These are phyloP conservation scores for Fraxinus albicans DNA, from an alignment of 305 asterid genomes.

Conservation along the genomic window DNA sequence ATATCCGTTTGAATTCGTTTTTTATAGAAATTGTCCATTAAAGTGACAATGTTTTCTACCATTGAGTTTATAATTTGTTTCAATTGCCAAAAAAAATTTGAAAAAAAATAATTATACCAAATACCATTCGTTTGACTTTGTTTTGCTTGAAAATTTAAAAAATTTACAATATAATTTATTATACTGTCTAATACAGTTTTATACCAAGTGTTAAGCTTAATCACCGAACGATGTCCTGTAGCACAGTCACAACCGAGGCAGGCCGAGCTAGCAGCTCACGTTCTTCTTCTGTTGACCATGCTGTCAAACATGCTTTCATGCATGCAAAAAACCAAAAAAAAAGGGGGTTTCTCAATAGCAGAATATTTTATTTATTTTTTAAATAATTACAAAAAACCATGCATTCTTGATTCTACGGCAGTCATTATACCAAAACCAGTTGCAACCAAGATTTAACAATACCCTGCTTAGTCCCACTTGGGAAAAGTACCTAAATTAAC, in stretches of 20 bases:
- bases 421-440: background rate
- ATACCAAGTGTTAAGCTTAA: too few species aligned
- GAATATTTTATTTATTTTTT: background rate
- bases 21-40: too few species aligned
- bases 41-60: too few species aligned
- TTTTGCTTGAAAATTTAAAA: too few species aligned
- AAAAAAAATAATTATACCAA: too few species aligned
- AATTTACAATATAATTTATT: too few species aligned
- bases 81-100: too few species aligned
- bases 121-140: too few species aligned
- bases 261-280: background rate
- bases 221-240: too few species aligned
- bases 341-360: background rate
- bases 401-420: background rate
- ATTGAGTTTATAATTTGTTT: too few species aligned
- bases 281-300: background rate
- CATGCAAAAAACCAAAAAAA: background rate
- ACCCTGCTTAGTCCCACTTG: background rate
- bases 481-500: background rate
- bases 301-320: background rate
- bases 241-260: background rate
- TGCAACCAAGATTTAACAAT: background rate
- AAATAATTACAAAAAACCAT: background rate
- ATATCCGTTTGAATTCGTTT: too few species aligned
- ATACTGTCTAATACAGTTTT: too few species aligned